These are phyloP conservation scores for Geotrichum europaeum DNA, from an alignment of 1,139 yeast genomes.

Conservation along the genomic window DNA sequence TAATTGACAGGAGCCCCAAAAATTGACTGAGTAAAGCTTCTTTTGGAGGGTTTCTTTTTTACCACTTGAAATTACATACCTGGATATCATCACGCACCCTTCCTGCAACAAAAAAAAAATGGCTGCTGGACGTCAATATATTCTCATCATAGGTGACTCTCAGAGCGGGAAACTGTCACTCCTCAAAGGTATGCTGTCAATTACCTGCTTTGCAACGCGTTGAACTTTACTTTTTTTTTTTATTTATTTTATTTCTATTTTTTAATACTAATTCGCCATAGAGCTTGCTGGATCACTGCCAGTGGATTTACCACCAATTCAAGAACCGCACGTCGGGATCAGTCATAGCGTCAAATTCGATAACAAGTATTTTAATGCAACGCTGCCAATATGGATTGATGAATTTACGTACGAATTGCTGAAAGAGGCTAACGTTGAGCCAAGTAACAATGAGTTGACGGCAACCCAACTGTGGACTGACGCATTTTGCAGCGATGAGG, in stretches of 20 bases:
- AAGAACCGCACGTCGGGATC: slow-evolving; percentile 33
- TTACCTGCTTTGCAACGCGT: not conserved
- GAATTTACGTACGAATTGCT: slow-evolving; percentile 30
- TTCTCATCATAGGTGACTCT: slow-evolving; percentile 16
- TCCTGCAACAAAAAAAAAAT: not conserved
- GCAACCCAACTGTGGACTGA: slow-evolving; percentile 7
- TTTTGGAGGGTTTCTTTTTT: not conserved
- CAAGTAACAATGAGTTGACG: not conserved
- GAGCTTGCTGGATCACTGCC: slow-evolving; percentile 16
- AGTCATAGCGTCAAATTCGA: slow-evolving; percentile 31
- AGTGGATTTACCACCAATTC: slow-evolving; percentile 10
- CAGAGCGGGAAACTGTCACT: slow-evolving; percentile 15
- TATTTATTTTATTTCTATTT: not conserved
- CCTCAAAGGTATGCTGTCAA: slow-evolving; percentile 11
- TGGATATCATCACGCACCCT: no score
- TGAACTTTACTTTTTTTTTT: not conserved
- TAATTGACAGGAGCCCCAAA: not conserved
- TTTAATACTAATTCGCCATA: not conserved
- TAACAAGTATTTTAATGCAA: slow-evolving; percentile 38
- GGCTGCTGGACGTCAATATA: slow-evolving; percentile 11
- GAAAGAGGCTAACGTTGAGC: not conserved
- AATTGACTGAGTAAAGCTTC: not conserved
- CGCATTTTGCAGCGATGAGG: slow-evolving; percentile 13
- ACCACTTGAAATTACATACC: no score
- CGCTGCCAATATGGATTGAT: slow-evolving; percentile 41